phyloP scores from a whole-genome alignment of 202 grass and related monocot species.

The Carex sylvatica region DNA sequence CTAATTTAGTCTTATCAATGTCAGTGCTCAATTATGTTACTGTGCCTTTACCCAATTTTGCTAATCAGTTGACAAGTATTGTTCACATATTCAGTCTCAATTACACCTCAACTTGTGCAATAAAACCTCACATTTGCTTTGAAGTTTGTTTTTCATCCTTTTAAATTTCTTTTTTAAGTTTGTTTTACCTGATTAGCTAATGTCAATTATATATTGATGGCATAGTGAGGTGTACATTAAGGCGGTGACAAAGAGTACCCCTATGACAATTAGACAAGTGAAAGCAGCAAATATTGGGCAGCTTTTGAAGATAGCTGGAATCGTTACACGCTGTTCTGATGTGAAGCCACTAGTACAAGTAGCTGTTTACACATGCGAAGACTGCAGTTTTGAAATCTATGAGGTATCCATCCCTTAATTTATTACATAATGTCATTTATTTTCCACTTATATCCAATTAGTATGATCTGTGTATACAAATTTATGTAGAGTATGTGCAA shows the following conservation, averaged over 20 bases:
- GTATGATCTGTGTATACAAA: not conserved
- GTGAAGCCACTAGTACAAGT: conserved; percentile 99
- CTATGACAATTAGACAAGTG: conserved; percentile 83
- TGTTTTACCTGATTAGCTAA: not conserved
- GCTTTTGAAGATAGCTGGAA: conserved; percentile 97
- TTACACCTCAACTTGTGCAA: not conserved
- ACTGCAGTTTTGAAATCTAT: conserved; percentile 98
- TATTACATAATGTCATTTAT: not conserved
- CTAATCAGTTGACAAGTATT: not conserved
- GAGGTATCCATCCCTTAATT: conserved; percentile 46
- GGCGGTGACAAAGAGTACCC: conserved; percentile 67
- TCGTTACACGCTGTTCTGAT: conserved; percentile 93
- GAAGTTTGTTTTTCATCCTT: not conserved
- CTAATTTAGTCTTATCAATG: not conserved
- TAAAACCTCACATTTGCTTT: not conserved
- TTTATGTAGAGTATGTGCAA: not conserved
- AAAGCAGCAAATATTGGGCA: conserved; percentile 95
- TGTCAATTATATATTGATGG: conserved; percentile 15
- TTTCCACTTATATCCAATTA: not conserved
- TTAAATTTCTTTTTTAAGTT: not conserved
- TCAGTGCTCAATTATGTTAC: not conserved
- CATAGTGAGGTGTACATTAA: conserved; percentile 95
- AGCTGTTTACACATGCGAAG: conserved; percentile 99
- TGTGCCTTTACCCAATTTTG: not conserved
- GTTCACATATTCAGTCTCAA: not conserved